A percentile compares a stretch with the other conserved stretches of the same genome.
These are phyloP conservation scores for Avena eriantha DNA, from an alignment of 176 grass and related monocot genomes.

Conservation along the genomic window DNA sequence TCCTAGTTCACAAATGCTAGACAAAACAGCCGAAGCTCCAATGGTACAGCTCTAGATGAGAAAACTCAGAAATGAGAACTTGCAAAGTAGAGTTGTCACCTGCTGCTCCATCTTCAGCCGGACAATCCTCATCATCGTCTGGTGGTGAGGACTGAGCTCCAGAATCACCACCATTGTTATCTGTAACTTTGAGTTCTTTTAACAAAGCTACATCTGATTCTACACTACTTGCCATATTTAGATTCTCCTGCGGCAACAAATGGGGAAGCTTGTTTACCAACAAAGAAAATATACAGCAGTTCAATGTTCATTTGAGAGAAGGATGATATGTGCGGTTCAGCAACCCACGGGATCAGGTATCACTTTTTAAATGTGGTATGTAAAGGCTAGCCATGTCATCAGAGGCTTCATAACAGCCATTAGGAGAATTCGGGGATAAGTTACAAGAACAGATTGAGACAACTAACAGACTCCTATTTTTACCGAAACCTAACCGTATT, in stretches of 20 bases:
- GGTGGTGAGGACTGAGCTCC: slow-evolving; percentile 42
- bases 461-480: neutral
- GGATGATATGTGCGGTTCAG: neutral
- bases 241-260: slow-evolving; percentile 28
- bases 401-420: neutral
- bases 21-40: slow-evolving; percentile 20
- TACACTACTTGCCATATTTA: slow-evolving; percentile 15
- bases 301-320: neutral
- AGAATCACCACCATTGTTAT: slow-evolving; percentile 4
- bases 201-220: slow-evolving; percentile 19
- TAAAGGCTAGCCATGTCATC: neutral
- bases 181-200: slow-evolving; percentile 43
- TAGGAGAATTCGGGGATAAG: neutral
- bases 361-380: neutral
- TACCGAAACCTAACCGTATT: too few relatives aligned
- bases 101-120: slow-evolving; percentile 56
- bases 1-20: neutral
- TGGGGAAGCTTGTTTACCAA: neutral
- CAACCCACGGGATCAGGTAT: neutral
- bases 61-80: slow-evolving; percentile 1
- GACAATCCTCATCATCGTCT: slow-evolving; percentile 61
- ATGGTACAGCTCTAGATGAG: neutral
- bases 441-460: neutral
- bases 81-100: slow-evolving; percentile 43
- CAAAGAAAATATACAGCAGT: neutral